Evolutionary conservation across 2,329 filamentous ascomycete species (phyloP), one percentile per base, ranked within the genome.

Genomic region (Rosellinia necatrix): DNA sequence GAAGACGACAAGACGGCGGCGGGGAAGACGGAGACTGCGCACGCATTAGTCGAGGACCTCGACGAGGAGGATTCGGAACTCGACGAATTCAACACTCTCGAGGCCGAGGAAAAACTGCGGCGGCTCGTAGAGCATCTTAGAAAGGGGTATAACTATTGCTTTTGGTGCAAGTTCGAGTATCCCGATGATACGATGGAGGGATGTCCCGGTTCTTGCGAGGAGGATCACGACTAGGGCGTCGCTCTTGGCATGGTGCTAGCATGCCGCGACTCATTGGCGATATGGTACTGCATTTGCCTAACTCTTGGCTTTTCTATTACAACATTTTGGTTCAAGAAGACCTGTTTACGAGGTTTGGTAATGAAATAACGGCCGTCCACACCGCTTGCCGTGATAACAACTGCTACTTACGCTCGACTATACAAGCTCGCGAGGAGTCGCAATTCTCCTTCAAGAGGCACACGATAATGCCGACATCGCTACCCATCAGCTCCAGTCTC

Each of bases 141-240:
- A 32, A 78, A 85, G 44, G 82, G 82, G 68, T 84, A 91, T 68
- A 74, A 80, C 40, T 99, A 99, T 71, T 99, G 94, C 75, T 96
- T 97, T 71, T 99, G 92, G 90, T 99, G 94, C 75, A 97, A 97
- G 72, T 89, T 82, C 72, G 78, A 78, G 49, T 99, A 97, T 71
- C 82, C 86, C 0, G 86, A 91, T 67, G 77, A 76, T 30, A 74
- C 77, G 30, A 87, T 97, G 88, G 91, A 94, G 10, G 92, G 90
- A 0, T 99, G 94, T 78, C 93, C 94, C 0, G 94, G 94, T 1
- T 53, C 87, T 30, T 89, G 86, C 0, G 94, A 97, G 73, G 92
- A 96, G 68, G 92, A 97, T 66, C 85, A 88, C 59, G 84, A 87
- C 64, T 82, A 58, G 25, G 7, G 44, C 8, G 10, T 24, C n/a